Evolutionary conservation across 495 filamentous ascomycete genomes (phyloP).

Genomic region (Neurospora sp.): DNA sequence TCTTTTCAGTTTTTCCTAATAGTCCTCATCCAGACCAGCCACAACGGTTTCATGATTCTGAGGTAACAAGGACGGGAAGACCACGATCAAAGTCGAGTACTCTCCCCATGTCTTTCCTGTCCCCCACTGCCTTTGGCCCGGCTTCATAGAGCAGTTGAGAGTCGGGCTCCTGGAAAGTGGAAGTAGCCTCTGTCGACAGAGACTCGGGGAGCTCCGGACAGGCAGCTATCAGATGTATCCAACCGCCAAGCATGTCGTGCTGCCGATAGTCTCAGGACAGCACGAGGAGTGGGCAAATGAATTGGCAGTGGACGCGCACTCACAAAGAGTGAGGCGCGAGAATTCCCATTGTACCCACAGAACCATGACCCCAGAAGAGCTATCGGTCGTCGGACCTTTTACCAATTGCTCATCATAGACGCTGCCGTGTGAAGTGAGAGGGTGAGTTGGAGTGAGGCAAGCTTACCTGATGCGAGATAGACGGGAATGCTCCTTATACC

Average conservation of each 20-base stretch:
- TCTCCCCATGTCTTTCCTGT: slow-evolving; percentile 10
- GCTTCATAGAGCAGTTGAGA: slow-evolving; percentile 6
- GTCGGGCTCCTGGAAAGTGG: slow-evolving; percentile 20
- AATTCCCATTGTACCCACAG: slow-evolving; percentile 20
- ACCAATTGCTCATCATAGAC: slow-evolving; percentile 52
- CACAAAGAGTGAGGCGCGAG: slow-evolving; percentile 6
- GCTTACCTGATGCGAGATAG: not conserved
- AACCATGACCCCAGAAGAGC: slow-evolving; percentile 30
- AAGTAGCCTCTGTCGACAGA: slow-evolving; percentile 6
- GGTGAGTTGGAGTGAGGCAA: not conserved
- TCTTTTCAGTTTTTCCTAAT: slow-evolving; percentile 29
- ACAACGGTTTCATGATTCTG: slow-evolving; percentile 24
- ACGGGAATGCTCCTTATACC: not conserved
- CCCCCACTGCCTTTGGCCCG: slow-evolving; percentile 27
- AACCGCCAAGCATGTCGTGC: slow-evolving; percentile 4
- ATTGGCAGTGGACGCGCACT: slow-evolving; percentile 20
- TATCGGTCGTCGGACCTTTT: slow-evolving; percentile 49
- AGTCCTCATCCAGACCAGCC: slow-evolving; percentile 21
- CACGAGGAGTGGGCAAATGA: not conserved
- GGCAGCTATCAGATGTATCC: slow-evolving; percentile 16
- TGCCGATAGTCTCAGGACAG: slow-evolving; percentile 14
- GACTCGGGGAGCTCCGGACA: slow-evolving; percentile 1
- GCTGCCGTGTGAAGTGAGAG: not conserved
- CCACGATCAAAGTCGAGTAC: slow-evolving; percentile 4
- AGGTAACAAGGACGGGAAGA: slow-evolving; percentile 4